These are phyloP conservation scores for Phytophthora nicotianae DNA, from an alignment of 352 stramenopile genomes.

Conservation along the genomic window DNA sequence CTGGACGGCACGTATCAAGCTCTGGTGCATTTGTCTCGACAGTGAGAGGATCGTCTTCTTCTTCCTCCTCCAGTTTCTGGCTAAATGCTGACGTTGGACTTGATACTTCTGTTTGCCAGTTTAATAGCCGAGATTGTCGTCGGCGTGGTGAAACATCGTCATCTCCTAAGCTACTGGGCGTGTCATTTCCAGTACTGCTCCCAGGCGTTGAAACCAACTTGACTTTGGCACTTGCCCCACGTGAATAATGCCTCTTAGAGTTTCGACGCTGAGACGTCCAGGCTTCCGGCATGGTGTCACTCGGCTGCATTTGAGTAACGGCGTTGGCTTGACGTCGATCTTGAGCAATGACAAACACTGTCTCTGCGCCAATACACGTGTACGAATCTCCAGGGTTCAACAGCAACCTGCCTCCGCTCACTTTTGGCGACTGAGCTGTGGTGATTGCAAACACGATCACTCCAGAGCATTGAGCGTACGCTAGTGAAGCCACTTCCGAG, in stretches of 20 bases:
- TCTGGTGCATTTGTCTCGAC: slow-evolving; percentile 15
- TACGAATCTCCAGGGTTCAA: slow-evolving; percentile 81
- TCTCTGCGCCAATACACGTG: slow-evolving; percentile 64
- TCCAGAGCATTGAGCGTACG: slow-evolving; percentile 70
- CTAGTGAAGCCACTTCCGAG: slow-evolving; percentile 71
- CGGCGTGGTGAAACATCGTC: slow-evolving; percentile 19
- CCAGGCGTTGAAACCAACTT: slow-evolving; percentile 19
- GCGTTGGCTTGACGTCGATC: slow-evolving; percentile 35
- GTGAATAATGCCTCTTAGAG: slow-evolving; percentile 24
- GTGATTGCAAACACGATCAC: slow-evolving; percentile 79
- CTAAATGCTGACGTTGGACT: slow-evolving; percentile 19
- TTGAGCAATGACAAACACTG: slow-evolving; percentile 73
- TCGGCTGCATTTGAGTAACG: slow-evolving; percentile 28
- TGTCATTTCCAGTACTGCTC: slow-evolving; percentile 34
- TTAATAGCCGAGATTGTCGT: slow-evolving; percentile 30
- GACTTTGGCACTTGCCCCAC: slow-evolving; percentile 14
- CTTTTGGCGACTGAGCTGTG: slow-evolving; percentile 25
- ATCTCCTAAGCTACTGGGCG: slow-evolving; percentile 12
- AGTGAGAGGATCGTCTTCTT: slow-evolving; percentile 18
- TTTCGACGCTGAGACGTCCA: slow-evolving; percentile 27
- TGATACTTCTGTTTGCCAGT: slow-evolving; percentile 26
- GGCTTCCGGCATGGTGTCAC: slow-evolving; percentile 24
- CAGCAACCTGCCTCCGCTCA: slow-evolving; percentile 47
- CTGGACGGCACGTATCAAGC: slow-evolving; percentile 3
- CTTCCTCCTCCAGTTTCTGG: slow-evolving; percentile 24